Base-by-base conservation (phyloP, 352 stramenopile genomes). In the Thraustotheca clavata region DNA sequence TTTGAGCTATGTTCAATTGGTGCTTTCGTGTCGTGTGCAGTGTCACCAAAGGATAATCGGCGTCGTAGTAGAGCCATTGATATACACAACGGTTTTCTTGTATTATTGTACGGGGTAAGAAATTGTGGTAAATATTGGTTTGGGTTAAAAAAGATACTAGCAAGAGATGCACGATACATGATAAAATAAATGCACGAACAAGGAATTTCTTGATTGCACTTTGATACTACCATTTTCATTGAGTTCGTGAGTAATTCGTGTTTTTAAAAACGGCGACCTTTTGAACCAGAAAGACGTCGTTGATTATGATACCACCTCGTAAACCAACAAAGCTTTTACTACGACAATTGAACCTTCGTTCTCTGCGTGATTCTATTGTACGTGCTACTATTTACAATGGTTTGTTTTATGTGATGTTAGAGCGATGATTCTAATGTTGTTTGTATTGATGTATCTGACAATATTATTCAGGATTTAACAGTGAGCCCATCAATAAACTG, bases 391-490 rank as follows among this genome's bases (percentile, higher is more conserved):
- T 29, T 11, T 31, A 24, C 2, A 3, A 60, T 43, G 50, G 5
- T 22, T 27, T 18, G 16, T 20, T 60, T 3, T 1, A 46, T 18
- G 48, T 57, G 8, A 57, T 40, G 48, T 1, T 16, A 60, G 26
- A 24, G 18, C 18, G 33, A 11, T 16, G 22, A n/a, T 4, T 1
- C 22, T 3, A 34, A 38, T 34, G 29, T 60, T 20, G 31, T 40
- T n/a, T 60, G 50, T 38, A 24, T 60, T 7, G 48, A 60, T n/a
- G 50, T 43, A 9, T 60, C 50, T n/a, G 50, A 60, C 26, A 60
- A 46, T 24, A 31, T 43, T 20, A 11, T 60, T 5, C 50, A 14
- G 12, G 31, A 43, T 38, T 27, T 60, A 38, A 9, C 31, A 35
- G 11, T 31, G 8, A 38, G n/a, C 27, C 14, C 24, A 20, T 14